A percentile compares a stretch with the other conserved stretches of the same genome.
Evolutionary conservation across 257 asterid species (phyloP).

Genomic region (Striga asiatica): DNA sequence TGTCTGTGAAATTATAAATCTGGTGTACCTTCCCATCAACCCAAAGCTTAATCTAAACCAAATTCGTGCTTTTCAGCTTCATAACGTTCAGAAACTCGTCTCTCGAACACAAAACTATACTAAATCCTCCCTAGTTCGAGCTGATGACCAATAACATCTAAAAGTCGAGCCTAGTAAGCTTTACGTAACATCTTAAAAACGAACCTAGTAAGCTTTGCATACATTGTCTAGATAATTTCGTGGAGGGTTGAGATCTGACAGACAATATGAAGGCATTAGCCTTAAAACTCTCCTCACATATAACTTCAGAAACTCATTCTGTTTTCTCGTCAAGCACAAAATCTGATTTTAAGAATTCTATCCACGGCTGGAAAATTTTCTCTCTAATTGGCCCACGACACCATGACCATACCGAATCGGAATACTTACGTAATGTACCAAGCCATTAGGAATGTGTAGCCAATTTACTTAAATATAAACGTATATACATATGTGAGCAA

Average conservation of each 20-base stretch:
- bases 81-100: slow-evolving; percentile 52
- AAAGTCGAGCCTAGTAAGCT: neutral
- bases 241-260: slow-evolving; percentile 49
- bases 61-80: slow-evolving; percentile 43
- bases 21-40: slow-evolving; percentile 39
- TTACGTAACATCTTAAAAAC: neutral
- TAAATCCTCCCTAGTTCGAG: too few relatives aligned
- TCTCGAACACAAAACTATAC: slow-evolving; percentile 50
- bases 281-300: slow-evolving; percentile 52
- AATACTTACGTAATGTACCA: slow-evolving; percentile 34
- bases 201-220: neutral
- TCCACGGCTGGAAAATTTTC: slow-evolving; percentile 48
- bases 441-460: neutral
- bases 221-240: slow-evolving; percentile 48
- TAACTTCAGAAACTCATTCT: slow-evolving; percentile 33
- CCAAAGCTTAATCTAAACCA: slow-evolving; percentile 50
- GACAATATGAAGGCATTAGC: slow-evolving; percentile 40
- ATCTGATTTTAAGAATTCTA: slow-evolving; percentile 31
- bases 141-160: slow-evolving; percentile 2
- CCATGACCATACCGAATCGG: slow-evolving; percentile 38
- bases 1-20: too few relatives aligned
- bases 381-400: slow-evolving; percentile 50
- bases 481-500: neutral
- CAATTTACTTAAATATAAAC: neutral
- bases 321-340: slow-evolving; percentile 34